Percentiles rank a stretch among this genome's conserved stretches.
phyloP scores from a whole-genome alignment of 2,329 filamentous ascomycete species.

The Coleophoma crateriformis region DNA sequence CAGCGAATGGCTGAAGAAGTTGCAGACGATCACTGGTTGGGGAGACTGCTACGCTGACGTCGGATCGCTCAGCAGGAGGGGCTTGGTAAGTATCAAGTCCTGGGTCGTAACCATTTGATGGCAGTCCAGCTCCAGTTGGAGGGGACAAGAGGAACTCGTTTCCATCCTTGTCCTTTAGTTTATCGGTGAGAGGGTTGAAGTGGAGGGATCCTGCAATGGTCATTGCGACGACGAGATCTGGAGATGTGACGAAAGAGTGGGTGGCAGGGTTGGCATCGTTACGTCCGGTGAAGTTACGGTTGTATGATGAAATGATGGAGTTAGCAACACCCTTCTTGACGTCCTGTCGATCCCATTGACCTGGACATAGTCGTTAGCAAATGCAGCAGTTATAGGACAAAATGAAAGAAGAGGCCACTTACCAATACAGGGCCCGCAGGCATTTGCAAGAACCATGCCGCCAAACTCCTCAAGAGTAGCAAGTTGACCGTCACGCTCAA shows the following conservation, averaged over 20 bases:
- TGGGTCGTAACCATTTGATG: conserved; percentile 77
- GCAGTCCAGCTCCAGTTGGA: conserved; percentile 78
- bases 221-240: conserved; percentile 83
- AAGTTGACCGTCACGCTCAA: conserved; percentile 68
- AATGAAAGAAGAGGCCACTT: conserved; percentile 5
- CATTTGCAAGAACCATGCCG: conserved; percentile 90
- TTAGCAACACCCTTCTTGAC: conserved; percentile 94
- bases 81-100: conserved; percentile 95
- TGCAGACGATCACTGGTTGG: conserved; percentile 92
- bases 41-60: conserved; percentile 75
- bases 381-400: background rate
- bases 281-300: conserved; percentile 98
- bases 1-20: conserved; percentile 75
- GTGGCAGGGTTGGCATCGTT: conserved; percentile 95
- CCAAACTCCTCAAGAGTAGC: conserved; percentile 95
- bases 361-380: conserved; percentile 59
- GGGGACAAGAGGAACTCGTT: conserved; percentile 87
- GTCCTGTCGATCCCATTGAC: conserved; percentile 91
- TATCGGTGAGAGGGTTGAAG: conserved; percentile 95
- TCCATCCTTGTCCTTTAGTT: conserved; percentile 88
- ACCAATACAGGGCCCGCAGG: conserved; percentile 87
- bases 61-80: conserved; percentile 71
- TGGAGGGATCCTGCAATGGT: conserved; percentile 76
- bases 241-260: conserved; percentile 88
- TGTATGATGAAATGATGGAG: conserved; percentile 98